These are phyloP conservation scores for Graphilbum ipis-grandicollis DNA, from an alignment of 2,329 filamentous ascomycete species.

Conservation along the genomic window DNA sequence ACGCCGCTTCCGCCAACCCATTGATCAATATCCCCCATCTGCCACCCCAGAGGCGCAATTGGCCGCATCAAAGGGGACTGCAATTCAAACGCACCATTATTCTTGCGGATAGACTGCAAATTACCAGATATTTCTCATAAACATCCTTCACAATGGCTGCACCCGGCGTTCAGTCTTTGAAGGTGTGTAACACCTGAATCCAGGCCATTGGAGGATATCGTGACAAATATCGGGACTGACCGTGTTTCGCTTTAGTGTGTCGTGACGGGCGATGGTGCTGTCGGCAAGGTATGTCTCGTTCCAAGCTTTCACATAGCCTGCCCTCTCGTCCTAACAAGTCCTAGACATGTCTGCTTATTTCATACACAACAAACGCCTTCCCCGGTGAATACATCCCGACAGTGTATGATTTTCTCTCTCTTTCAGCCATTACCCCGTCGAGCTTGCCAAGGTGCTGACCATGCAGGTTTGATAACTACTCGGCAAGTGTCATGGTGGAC, in stretches of 20 bases:
- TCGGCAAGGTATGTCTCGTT: conserved; percentile 63
- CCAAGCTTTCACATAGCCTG: background rate
- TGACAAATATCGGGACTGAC: background rate
- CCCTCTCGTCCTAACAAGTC: too few relatives aligned
- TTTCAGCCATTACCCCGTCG: background rate
- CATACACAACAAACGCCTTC: conserved; percentile 98
- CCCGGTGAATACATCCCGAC: conserved; percentile 99
- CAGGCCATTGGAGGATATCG: background rate
- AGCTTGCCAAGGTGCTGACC: background rate
- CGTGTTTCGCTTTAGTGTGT: conserved; percentile 52
- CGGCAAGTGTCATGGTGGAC: conserved; percentile 97
- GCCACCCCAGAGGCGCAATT: too few relatives aligned
- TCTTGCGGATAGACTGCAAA: too few relatives aligned
- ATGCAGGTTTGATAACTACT: conserved; percentile 90
- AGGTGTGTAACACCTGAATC: conserved; percentile 37
- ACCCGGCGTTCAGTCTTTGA: conserved; percentile 76
- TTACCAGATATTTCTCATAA: too few relatives aligned
- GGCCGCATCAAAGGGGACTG: too few relatives aligned
- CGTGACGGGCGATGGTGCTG: conserved; percentile 96
- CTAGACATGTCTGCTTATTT: conserved; percentile 99
- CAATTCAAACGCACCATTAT: too few relatives aligned
- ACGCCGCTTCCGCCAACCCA: too few relatives aligned
- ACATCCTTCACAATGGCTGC: conserved; percentile 47
- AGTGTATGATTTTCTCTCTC: conserved; percentile 43
- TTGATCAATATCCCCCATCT: too few relatives aligned